Evolutionary conservation across 441 rosid genomes (phyloP), one percentile per base, ranked within the genome.

Genomic region (Adansonia madagascariensis): DNA sequence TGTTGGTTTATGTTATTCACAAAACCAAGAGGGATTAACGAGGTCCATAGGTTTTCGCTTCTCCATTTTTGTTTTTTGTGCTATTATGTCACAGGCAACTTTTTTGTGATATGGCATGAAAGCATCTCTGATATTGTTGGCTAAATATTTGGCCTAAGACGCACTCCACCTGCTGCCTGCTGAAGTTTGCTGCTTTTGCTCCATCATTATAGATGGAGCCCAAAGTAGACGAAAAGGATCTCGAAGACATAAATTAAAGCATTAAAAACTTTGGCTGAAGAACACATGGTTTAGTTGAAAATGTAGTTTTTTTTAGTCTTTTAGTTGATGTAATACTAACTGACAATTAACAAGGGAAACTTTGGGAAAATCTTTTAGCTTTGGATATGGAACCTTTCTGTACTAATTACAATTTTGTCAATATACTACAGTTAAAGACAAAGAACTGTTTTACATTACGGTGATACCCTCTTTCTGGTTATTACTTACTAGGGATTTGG

Each of bases 21-120:
- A 84, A 82, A 87, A 91, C 96, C 24, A 83, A 84, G 76, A 79
- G 81, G 75, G 84, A 82, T 72, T 78, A 85, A 80, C 78, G 82
- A 47, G 67, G 6, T 22, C 10, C 3, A 14, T 61, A 8, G 27
- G 55, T 12, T n/a, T 27, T 31, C 24, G 39, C 72, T 52, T 39
- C 53, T 39, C 22, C 49, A 47, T 24, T 39, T 55, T 43, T 11
- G 15, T 35, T 57, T 57, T 41, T 22, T 18, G 35, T 60, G 20
- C 68, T 20, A 12, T 60, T 20, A 20, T 60, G 68, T 11, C 43
- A 70, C 14, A 6, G 60, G 14, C 20, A 49, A 24, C 59, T 27
- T 17, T 20, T 50, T 24, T 15, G 59, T 27, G 15, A 24, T 14
- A 70, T 70, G 61, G 61, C 24, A 71, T 52, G 55, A 41, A 72